Evolutionary conservation across 169 alveolate species (phyloP), one percentile per base, ranked within the genome.

Genomic region (Plasmodium sp.): DNA sequence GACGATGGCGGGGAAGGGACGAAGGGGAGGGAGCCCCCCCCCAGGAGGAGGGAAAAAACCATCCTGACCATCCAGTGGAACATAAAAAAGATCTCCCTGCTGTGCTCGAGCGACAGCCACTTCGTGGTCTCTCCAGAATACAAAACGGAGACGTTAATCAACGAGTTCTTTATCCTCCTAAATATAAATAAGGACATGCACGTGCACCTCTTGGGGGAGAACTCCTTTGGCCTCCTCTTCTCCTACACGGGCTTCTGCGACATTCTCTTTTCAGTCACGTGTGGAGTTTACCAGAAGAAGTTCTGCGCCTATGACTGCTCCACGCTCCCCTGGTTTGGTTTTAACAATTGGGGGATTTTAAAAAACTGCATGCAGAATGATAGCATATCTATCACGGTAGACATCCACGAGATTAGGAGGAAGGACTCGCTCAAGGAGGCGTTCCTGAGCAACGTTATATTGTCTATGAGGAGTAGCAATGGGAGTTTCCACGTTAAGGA

Each of bases 211-310:
- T 41, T 51, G 31, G 22, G 2, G 34, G 73, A 90, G 14, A 58
- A 34, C 45, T 62, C 81, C n/a, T 67, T 90, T 39, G 94, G 27
- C 34, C 27, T 90, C 33, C 51, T 90, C 39, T 90, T 90, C 82
- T 81, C 94, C n/a, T 90, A 90, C 43, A 90, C 94, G 36, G 94
- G 94, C 22, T 90, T 79, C 39, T 90, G 94, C 54, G 94, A 90
- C 36, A 80, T 90, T 16, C 48, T 90, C 5, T 90, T 80, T 62
- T 90, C 94, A 12, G 94, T 90, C 6, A 34, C 83, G 1, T 90
- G 94, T 71, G 94, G 94, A 1, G 22, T 39, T 0, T 81, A 90
- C 67, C 51, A 51, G 51, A 90, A 90, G 73, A 81, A 67, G 45
- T 62, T 62, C 62, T 33, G 81, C 34, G 67, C 75, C 1, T 90